A percentile compares a stretch with the other conserved stretches of the same genome.
These are phyloP conservation scores for Monilinia fructicola DNA, from an alignment of 2,329 filamentous ascomycete genomes.

Conservation along the genomic window DNA sequence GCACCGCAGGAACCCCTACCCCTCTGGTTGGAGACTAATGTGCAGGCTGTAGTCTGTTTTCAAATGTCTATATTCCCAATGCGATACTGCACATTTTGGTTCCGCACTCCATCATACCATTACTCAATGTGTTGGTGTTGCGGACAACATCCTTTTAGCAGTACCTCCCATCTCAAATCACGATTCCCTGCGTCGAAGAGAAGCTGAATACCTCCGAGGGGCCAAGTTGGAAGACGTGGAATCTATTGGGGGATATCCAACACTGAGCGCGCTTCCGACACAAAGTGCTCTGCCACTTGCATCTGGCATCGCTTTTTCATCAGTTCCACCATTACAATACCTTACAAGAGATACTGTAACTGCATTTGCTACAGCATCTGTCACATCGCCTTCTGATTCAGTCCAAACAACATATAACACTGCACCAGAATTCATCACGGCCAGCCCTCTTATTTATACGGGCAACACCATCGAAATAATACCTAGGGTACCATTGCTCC, in stretches of 20 bases:
- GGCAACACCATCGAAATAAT: not conserved
- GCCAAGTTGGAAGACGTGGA: conserved; percentile 29
- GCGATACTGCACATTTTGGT: conserved; percentile 40
- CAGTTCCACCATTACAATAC: conserved; percentile 19
- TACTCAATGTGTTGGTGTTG: conserved; percentile 35
- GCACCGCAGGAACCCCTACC: not conserved
- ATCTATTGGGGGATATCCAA: conserved; percentile 30
- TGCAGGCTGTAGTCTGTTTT: conserved; percentile 37
- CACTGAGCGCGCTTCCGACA: conserved; percentile 27
- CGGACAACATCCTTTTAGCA: conserved; percentile 29
- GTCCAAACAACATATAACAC: conserved; percentile 3
- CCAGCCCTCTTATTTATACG: conserved; percentile 20
- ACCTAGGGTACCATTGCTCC: conserved; percentile 1
- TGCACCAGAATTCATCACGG: conserved; percentile 10
- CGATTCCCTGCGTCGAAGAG: conserved; percentile 37
- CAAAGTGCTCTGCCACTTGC: conserved; percentile 27
- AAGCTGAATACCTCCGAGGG: conserved; percentile 36
- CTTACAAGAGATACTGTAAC: conserved; percentile 14
- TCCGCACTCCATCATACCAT: conserved; percentile 41
- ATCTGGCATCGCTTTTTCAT: conserved; percentile 8
- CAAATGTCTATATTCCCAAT: conserved; percentile 44
- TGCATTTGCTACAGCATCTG: conserved; percentile 13
- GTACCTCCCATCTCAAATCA: conserved; percentile 36
- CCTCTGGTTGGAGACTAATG: conserved; percentile 7
- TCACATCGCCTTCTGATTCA: conserved; percentile 3